Evolutionary conservation across 2,329 filamentous ascomycete species (phyloP).

Genomic region (Diaporthe longicolla): DNA sequence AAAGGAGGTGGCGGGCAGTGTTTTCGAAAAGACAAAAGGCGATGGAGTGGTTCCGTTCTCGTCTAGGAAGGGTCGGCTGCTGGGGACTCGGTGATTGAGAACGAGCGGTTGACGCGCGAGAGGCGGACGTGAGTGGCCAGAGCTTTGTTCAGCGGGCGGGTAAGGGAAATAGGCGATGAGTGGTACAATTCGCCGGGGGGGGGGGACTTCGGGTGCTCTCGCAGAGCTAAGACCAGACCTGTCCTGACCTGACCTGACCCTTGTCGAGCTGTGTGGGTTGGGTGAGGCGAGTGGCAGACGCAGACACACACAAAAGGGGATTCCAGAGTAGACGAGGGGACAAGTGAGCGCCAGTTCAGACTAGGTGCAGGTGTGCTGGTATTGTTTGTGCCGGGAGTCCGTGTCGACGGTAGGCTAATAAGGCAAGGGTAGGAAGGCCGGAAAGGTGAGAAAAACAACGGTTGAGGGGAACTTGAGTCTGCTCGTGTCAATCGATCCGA

Average conservation of each 20-base stretch:
- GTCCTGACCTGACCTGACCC: not conserved
- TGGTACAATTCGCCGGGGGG: slow-evolving; percentile 52
- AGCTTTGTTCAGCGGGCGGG: slow-evolving; percentile 52
- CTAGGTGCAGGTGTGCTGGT: not conserved
- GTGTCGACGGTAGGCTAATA: not conserved
- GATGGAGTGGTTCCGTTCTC: slow-evolving; percentile 15
- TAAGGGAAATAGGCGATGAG: slow-evolving; percentile 50
- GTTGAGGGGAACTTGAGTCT: not conserved
- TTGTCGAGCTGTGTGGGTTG: slow-evolving; percentile 6
- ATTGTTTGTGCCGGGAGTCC: slow-evolving; percentile 4
- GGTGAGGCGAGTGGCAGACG: not conserved
- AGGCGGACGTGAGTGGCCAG: slow-evolving; percentile 56
- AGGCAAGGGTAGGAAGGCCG: not conserved
- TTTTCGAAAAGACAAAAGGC: slow-evolving; percentile 1
- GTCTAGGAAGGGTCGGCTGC: not conserved
- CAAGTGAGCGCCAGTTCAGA: not conserved
- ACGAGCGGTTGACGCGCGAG: slow-evolving; percentile 48
- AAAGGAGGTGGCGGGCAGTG: slow-evolving; percentile 1
- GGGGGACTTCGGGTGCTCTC: slow-evolving; percentile 44
- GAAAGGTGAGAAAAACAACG: not conserved
- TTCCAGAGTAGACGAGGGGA: not conserved
- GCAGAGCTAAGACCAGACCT: slow-evolving; percentile 25
- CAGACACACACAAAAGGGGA: slow-evolving; percentile 4
- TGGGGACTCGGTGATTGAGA: slow-evolving; percentile 46
- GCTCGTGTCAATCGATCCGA: slow-evolving; percentile 12